Base-by-base conservation (phyloP, 257 asterid genomes). In the Rehmannia glutinosa region DNA sequence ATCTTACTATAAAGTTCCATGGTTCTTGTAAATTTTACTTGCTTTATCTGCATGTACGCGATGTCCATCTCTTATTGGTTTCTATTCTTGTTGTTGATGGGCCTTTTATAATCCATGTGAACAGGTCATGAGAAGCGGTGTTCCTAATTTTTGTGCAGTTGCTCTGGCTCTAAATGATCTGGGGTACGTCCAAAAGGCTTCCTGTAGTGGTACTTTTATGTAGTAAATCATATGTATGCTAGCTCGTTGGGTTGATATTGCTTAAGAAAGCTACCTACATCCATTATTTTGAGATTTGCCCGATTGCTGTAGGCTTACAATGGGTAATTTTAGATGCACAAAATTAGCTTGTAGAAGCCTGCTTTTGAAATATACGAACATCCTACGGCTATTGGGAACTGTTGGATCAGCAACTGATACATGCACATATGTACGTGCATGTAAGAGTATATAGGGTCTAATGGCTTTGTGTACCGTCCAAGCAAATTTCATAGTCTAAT, bases 121-220 rank as follows among this genome's bases (percentile, higher is more conserved):
- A 74, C 95, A 92, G 98, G 97, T 92, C 17, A 86, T 86, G 84
- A 85, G 92, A 81, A 92, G 96, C 41, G 98, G 97, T 25, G 55
- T 92, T 69, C 98, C 97, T 28, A 92, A 92, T 81, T 92, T 86
- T 79, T 89, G 95, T 84, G 98, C 98, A 8, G 98, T 92, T 80
- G 95, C 98, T 70, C 83, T 92, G 58, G 95, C 96, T 69, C 82
- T 92, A 70, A 72, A 87, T 64, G 98, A 87, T 70, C 76, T 92
- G 72, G 98, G 98, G 98, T 92, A 78, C 64, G 96, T 75, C 64
- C 58, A 21, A 6, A 17, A 25, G 42, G 13, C 45, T 64, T 19
- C 36, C 4, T n/a, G n/a, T 36, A 15, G 62, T 69, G 42, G 25
- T 75, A 20, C 19, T 66, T 74, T 57, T 10, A 49, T 50, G 51